Evolutionary conservation across 129 eudicot genomes (phyloP), one percentile per base, ranked within the genome.

Genomic region (Kitagawia praeruptora): DNA sequence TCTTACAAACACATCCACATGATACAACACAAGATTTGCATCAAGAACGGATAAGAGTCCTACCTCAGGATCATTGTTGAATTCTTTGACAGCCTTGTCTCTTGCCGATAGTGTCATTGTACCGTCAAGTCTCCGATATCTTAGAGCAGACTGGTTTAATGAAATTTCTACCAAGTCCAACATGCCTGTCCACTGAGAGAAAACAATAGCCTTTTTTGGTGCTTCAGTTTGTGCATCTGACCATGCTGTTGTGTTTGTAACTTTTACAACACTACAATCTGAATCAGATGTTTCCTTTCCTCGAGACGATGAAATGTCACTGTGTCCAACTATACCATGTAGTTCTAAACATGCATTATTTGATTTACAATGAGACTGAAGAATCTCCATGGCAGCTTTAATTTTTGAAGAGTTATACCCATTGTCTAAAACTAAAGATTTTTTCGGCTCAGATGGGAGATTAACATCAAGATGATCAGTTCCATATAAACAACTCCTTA

Each of bases 111-210:
- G 84, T 83, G 93, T 78, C 98, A 93, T 93, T 34, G 96, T 88
- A n/a, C 98, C 98, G 81, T 93, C 98, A 82, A 91, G 98, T 81
- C 98, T 91, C 84, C 97, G 82, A 81, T 89, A 90, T 75, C 56
- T 79, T 38, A 94, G 74, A 66, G 75, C 46, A 74, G 83, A 61
- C 70, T 88, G 82, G 40, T 83, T 81, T 69, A 94, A 82, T 28
- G 98, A 82, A 81, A 81, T 81, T 82, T 94, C 92, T 69, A 94
- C 80, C 81, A 94, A 89, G 80, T 94, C 92, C 87, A 94, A 77
- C 97, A 94, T 92, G 81, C 96, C 66, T 58, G 97, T 92, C 98
- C 98, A 94, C 82, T 94, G 98, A 44, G 97, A 91, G 78, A 94
- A 94, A 72, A 94, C 84, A 75, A 94, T 94, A 70, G 98, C 93